phyloP scores from a whole-genome alignment of 2,329 filamentous ascomycete genomes.

The Alternaria incomplexa region DNA sequence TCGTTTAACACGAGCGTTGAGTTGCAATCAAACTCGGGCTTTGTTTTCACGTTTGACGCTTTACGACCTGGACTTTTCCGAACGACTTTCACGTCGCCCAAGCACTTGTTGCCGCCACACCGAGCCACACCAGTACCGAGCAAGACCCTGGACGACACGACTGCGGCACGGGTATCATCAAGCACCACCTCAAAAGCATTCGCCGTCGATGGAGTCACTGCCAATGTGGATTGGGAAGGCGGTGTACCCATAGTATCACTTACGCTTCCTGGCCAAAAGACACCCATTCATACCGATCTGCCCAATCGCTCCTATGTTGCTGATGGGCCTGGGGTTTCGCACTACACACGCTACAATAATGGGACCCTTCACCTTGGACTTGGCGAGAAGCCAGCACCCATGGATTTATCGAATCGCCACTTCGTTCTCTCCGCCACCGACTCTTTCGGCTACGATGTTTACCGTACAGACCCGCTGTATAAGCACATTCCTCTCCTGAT shows the following conservation, averaged over 20 bases:
- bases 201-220: conserved; percentile 57
- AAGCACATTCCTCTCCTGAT: conserved; percentile 78
- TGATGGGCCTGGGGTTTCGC: conserved; percentile 66
- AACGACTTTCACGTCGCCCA: conserved; percentile 68
- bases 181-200: conserved; percentile 52
- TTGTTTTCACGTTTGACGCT: conserved; percentile 68
- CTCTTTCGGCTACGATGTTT: conserved; percentile 75
- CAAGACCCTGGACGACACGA: conserved; percentile 42
- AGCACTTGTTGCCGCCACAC: conserved; percentile 69
- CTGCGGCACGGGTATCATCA: conserved; percentile 43
- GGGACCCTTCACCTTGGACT: conserved; percentile 71
- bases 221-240: conserved; percentile 64
- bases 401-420: conserved; percentile 71
- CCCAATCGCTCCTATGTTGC: conserved; percentile 69
- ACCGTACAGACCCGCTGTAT: conserved; percentile 74
- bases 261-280: conserved; percentile 56
- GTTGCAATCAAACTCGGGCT: conserved; percentile 53
- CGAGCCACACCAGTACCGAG: conserved; percentile 62
- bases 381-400: conserved; percentile 74
- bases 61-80: conserved; percentile 69
- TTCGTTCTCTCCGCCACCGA: conserved; percentile 74
- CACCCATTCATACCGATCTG: conserved; percentile 67
- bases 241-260: conserved; percentile 64
- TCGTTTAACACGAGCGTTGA: conserved; percentile 39
- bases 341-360: conserved; percentile 69